Evolutionary conservation across 2,329 filamentous ascomycete genomes (phyloP), one percentile per base, ranked within the genome.

Genomic region (Talaromyces sp.): DNA sequence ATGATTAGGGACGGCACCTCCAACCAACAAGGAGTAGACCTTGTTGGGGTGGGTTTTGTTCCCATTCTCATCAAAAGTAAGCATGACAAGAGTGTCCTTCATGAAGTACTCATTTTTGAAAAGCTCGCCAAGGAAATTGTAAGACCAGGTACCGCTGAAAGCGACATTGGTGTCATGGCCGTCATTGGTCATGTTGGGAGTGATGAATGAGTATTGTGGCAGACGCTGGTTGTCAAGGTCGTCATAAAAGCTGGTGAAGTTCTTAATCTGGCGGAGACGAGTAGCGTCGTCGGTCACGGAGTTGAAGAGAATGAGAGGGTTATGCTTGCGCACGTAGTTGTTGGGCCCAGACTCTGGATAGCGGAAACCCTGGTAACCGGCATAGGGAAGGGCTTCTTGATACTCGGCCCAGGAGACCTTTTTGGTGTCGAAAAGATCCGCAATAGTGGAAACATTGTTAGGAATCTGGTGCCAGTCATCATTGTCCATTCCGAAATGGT

Each of bases 281-380:
- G 83, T 78, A 31, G 78, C 70, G 48, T 79, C 80, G 52, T 80
- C 76, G 57, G 85, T 81, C 53, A 89, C 79, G 33, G 82, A 83
- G 69, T 91, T 81, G 73, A 84, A 89, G 57, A 87, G 77, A 58
- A 92, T 76, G 74, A 48, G 82, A 78, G 73, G 72, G 60, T 92
- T 91, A 76, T 93, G 89, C 76, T 93, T 93, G 68, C 90, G 85
- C 8, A 93, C 89, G 69, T 94, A 94, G 74, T 87, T 84, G 66
- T 91, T 89, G 50, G 81, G 79, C 19, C 82, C 81, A 2, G 81
- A 88, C 64, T 83, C 90, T 54, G 83, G 78, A 69, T 78, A 89
- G 1, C 75, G 77, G 19, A 73, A 72, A 40, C 88, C 89, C 71
- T 89, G 80, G 70, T 84, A 93, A 8, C 89, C 89, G 2, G 83